Evolutionary conservation across 345 rosid genomes (phyloP).

Genomic region (Syzygium oleosum): DNA sequence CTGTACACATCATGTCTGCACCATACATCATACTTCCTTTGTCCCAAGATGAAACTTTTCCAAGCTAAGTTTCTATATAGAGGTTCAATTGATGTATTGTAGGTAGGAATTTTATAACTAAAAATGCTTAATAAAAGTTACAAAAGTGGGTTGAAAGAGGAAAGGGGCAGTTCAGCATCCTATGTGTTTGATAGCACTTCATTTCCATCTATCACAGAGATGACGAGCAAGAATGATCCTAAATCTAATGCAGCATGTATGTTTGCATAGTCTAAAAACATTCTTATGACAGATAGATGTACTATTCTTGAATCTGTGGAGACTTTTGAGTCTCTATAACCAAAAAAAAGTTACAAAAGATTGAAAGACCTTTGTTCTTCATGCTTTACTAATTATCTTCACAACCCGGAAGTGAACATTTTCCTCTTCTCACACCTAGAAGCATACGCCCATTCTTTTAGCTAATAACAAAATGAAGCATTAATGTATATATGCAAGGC

Average conservation of each 20-base stretch:
- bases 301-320: not conserved
- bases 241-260: not conserved
- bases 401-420: not conserved
- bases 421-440: not conserved
- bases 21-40: not conserved
- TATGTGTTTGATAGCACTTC: not conserved
- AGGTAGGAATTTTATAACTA: not conserved
- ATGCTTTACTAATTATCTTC: not conserved
- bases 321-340: not conserved
- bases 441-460: not conserved
- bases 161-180: not conserved
- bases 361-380: not conserved
- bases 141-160: not conserved
- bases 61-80: not conserved
- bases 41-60: not conserved
- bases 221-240: not conserved
- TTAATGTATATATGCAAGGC: not conserved
- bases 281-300: not conserved
- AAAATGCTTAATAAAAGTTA: not conserved
- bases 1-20: not conserved
- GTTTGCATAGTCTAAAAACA: not conserved
- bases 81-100: not conserved
- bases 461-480: not conserved
- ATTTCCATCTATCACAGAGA: not conserved
- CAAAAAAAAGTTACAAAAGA: not conserved